These are phyloP conservation scores for Dothideomycetidae sp. DNA, from an alignment of 2,329 filamentous ascomycete genomes.

Conservation along the genomic window DNA sequence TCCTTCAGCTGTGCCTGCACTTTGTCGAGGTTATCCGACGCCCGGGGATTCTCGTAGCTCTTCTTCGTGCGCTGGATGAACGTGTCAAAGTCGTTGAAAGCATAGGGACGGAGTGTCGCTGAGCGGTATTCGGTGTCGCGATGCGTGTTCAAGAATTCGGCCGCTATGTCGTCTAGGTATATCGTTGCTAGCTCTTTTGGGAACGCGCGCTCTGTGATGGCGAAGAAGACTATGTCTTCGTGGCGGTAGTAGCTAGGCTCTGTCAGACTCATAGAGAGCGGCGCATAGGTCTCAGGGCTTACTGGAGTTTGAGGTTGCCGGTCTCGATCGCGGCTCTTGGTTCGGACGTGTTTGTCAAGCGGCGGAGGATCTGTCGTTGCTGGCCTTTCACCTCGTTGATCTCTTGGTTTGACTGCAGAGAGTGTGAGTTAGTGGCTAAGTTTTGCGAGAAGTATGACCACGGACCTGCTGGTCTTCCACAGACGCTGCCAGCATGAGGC, in stretches of 20 bases:
- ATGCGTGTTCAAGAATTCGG: conserved; percentile 85
- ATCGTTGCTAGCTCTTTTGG: conserved; percentile 97
- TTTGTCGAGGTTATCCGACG: conserved; percentile 83
- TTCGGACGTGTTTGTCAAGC: conserved; percentile 77
- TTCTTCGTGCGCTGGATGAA: conserved; percentile 89
- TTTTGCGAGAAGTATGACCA: neutral
- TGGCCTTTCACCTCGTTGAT: conserved; percentile 81
- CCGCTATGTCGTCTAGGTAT: conserved; percentile 82
- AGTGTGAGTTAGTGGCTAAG: conserved; percentile 24
- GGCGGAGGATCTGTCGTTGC: conserved; percentile 77
- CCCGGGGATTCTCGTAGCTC: conserved; percentile 84
- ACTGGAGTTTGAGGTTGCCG: conserved; percentile 74
- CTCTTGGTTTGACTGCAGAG: conserved; percentile 26
- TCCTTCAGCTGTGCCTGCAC: conserved; percentile 94
- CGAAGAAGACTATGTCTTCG: conserved; percentile 74
- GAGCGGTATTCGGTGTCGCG: conserved; percentile 56
- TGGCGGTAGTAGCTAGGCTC: conserved; percentile 63
- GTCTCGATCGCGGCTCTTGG: conserved; percentile 86
- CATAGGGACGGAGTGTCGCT: conserved; percentile 71
- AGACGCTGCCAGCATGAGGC: conserved; percentile 89
- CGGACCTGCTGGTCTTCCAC: conserved; percentile 57
- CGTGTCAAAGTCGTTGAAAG: conserved; percentile 95
- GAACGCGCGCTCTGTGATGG: conserved; percentile 86
- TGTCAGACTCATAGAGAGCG: conserved; percentile 13
- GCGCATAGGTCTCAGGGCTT: conserved; percentile 24